Evolutionary conservation across 2,329 filamentous ascomycete genomes (phyloP).

Genomic region (Tolypocladium ovalisporum): DNA sequence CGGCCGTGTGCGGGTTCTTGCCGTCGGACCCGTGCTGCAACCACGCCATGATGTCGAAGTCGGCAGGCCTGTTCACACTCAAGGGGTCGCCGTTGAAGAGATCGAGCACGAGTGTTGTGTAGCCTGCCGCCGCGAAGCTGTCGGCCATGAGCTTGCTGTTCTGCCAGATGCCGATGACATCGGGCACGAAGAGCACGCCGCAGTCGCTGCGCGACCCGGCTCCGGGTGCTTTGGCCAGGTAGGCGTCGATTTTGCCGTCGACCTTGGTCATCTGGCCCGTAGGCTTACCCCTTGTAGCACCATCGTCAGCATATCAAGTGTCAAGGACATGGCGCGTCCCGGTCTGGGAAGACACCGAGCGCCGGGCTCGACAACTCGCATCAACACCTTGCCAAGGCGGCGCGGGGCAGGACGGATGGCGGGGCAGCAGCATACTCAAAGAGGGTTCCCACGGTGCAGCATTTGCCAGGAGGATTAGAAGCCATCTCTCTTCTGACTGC

Average conservation of each 20-base stretch:
- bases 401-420: neutral
- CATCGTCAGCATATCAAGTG: neutral
- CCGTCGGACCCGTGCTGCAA: slow-evolving; percentile 30
- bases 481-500: slow-evolving; percentile 29
- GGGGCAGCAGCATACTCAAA: slow-evolving; percentile 30
- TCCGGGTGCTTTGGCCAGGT: slow-evolving; percentile 34
- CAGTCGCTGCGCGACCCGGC: slow-evolving; percentile 12
- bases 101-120: slow-evolving; percentile 26
- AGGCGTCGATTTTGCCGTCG: slow-evolving; percentile 30
- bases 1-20: slow-evolving; percentile 30
- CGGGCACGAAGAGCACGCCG: slow-evolving; percentile 25
- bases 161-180: slow-evolving; percentile 26
- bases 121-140: slow-evolving; percentile 24
- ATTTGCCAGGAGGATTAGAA: slow-evolving; percentile 38
- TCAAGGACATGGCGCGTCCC: neutral
- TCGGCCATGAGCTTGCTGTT: slow-evolving; percentile 32
- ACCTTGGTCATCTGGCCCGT: slow-evolving; percentile 35
- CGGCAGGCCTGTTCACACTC: slow-evolving; percentile 12
- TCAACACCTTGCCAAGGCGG: neutral
- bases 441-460: slow-evolving; percentile 41
- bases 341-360: neutral
- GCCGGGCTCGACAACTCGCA: neutral
- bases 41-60: slow-evolving; percentile 21
- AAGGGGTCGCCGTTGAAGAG: slow-evolving; percentile 26
- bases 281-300: slow-evolving; percentile 31